Conservation (phyloP, 78 protist genomes). For the Dictyostelium brefeldianum region DNA sequence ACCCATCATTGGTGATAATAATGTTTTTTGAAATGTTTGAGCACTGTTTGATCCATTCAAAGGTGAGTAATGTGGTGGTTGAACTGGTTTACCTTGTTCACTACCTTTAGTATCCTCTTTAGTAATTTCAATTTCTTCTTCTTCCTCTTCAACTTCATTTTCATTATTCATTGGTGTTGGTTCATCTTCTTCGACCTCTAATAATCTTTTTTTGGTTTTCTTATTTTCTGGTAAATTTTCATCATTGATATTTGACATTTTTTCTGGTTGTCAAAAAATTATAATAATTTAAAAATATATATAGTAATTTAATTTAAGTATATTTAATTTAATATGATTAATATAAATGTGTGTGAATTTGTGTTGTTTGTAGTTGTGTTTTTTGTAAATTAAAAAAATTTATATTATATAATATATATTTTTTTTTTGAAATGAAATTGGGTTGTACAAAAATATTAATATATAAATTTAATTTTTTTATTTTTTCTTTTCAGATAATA, state of each 20-base stretch:
- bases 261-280: too few relatives aligned
- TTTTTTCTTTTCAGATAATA: too few relatives aligned
- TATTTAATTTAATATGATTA: too few relatives aligned
- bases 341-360: too few relatives aligned
- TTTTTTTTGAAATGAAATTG: too few relatives aligned
- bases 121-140: conserved; percentile 25
- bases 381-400: too few relatives aligned
- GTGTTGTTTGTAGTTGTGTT: too few relatives aligned
- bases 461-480: too few relatives aligned
- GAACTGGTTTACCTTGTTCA: neutral
- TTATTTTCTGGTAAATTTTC: conserved; percentile 54
- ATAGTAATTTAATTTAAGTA: too few relatives aligned
- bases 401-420: too few relatives aligned
- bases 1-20: conserved; percentile 16
- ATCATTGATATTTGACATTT: neutral
- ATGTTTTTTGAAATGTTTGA: neutral
- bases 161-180: neutral
- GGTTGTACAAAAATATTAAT: too few relatives aligned
- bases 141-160: conserved; percentile 16
- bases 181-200: conserved; percentile 58
- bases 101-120: conserved; percentile 28
- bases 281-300: too few relatives aligned
- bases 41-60: neutral
- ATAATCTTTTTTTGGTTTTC: conserved; percentile 54
- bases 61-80: neutral